Evolutionary conservation across 2,329 filamentous ascomycete species (phyloP).

Genomic region (Diaporthe amygdali): DNA sequence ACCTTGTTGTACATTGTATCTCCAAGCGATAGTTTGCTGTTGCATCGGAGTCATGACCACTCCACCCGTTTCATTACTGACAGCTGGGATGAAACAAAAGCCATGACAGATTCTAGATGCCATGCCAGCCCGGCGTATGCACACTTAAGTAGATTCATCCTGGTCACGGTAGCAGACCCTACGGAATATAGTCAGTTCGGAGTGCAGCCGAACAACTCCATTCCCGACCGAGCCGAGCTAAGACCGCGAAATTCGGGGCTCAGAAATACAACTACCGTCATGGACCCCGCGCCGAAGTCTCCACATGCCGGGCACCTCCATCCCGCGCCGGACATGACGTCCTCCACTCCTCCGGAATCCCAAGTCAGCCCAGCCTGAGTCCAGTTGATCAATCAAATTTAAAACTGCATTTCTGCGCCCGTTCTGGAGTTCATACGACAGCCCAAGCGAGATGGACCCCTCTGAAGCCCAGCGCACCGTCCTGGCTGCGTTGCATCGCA

Average conservation of each 20-base stretch:
- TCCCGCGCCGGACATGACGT: background rate
- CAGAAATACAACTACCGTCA: too few species aligned
- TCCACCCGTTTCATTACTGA: background rate
- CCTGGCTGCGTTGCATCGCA: constrained; percentile 18
- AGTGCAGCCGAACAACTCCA: background rate
- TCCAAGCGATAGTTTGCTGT: too few species aligned
- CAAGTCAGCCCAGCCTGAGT: too few species aligned
- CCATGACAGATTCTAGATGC: too few species aligned
- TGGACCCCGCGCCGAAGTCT: background rate
- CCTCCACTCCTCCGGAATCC: background rate
- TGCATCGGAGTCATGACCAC: background rate
- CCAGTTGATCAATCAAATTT: too few species aligned
- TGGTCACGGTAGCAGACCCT: background rate
- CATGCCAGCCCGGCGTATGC: background rate
- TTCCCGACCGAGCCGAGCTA: background rate
- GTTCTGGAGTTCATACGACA: background rate
- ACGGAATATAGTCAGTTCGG: too few species aligned
- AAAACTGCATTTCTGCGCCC: too few species aligned
- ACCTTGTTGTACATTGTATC: too few species aligned
- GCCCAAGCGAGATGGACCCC: background rate
- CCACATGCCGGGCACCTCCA: background rate
- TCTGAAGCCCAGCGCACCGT: background rate
- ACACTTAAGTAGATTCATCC: background rate
- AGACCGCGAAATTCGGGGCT: background rate
- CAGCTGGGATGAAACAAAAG: too few species aligned